A percentile compares a stretch with the other conserved stretches of the same genome.
phyloP scores from a whole-genome alignment of 2,329 filamentous ascomycete genomes.

The Ophiostoma himal-ulmi region DNA sequence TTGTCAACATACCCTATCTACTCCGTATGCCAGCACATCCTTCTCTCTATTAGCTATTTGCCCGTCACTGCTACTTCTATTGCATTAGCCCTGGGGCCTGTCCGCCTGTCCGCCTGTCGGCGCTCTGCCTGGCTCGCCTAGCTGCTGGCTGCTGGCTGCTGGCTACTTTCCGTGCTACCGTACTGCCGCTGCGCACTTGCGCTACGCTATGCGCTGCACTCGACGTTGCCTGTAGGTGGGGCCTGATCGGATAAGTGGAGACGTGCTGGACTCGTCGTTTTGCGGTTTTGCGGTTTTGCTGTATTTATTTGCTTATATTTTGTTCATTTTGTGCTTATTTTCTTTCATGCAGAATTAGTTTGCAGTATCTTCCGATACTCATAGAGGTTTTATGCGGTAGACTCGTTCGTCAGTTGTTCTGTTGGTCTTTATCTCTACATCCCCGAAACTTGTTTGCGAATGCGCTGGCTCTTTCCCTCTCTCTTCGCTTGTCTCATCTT shows the following conservation, averaged over 20 bases:
- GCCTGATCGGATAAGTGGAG: not conserved
- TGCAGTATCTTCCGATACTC: too few species aligned
- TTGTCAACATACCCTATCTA: not conserved
- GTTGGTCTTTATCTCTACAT: not conserved
- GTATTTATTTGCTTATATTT: not conserved
- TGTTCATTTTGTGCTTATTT: not conserved
- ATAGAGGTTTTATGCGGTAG: too few species aligned
- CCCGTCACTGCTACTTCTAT: not conserved
- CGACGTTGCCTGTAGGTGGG: not conserved
- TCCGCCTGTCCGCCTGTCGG: not conserved
- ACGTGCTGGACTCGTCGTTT: not conserved
- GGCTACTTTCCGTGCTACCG: not conserved
- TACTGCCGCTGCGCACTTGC: not conserved
- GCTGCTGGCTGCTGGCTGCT: not conserved
- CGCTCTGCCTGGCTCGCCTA: slow-evolving; percentile 1
- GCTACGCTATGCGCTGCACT: slow-evolving; percentile 1
- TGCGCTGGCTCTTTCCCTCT: not conserved
- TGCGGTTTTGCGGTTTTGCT: not conserved
- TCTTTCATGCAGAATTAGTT: too few species aligned
- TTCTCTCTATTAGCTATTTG: not conserved
- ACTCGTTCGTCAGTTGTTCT: too few species aligned
- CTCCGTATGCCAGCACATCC: slow-evolving; percentile 5
- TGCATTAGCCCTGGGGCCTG: not conserved
- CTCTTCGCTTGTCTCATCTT: not conserved
- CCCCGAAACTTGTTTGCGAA: not conserved